Evolutionary conservation across 2,329 filamentous ascomycete species (phyloP), one percentile per base, ranked within the genome.

Genomic region (Cordyceps militaris): DNA sequence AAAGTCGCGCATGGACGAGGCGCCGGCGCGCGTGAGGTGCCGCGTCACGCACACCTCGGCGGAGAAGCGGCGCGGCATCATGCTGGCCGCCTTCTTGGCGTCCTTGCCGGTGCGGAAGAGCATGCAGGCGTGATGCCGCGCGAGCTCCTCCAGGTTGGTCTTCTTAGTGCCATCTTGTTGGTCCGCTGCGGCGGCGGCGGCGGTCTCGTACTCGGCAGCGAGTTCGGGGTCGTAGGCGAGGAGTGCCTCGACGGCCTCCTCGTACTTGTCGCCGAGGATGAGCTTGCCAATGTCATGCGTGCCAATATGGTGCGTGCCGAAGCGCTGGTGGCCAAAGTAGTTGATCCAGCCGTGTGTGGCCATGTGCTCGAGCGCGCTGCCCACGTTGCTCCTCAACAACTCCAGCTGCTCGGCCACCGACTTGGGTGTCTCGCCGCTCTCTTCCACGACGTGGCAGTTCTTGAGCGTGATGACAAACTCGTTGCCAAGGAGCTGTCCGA

Each of bases 241-340:
- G 40, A 99, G 85, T 21, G 85, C 80, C 56, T 90, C 81, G 57
- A 94, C 84, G 14, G 93, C 93, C 32, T 83, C 88, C 67, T 92
- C 81, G 64, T 91, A 91, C 66, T 96, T 85, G 30, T 83, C 87
- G 63, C 89, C 82, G 0, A 99, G 79, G 68, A 99, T 91, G 69
- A 89, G 86, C 68, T 87, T 83, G 50, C 94, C 94, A 51, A 97
- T 78, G 42, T 86, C 81, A 66, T 97, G 91, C 0, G 94, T 99
- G 34, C 91, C 88, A 13, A 89, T 87, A 28, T 84, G 77, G 71
- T 94, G 93, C 0, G 91, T 93, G 28, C 94, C 94, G 66, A 99
- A 99, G 24, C 94, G 86, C 73, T 99, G 94, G n/a, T 97, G 84
- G 9, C 94, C 94, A 67, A 92, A 99, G 75, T 97, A 99, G 73